These are phyloP conservation scores for Pleurotus citrinopileatus DNA, from an alignment of 768 basidiomycete species.

Conservation along the genomic window DNA sequence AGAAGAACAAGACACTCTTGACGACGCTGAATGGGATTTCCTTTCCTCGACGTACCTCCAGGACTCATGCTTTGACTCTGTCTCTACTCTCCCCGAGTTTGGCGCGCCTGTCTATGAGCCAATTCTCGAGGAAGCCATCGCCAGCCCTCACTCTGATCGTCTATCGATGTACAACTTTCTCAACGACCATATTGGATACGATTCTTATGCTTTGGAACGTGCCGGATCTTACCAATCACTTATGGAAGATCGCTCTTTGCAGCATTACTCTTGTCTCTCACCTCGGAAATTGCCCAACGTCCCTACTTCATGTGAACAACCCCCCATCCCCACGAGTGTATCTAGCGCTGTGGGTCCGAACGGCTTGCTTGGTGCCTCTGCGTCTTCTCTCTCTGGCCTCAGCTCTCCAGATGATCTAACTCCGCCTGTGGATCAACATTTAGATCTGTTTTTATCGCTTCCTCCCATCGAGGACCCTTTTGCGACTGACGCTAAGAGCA, in stretches of 20 bases:
- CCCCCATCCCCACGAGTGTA: background rate
- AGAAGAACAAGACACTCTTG: background rate
- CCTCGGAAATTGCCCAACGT: background rate
- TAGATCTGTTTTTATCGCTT: background rate
- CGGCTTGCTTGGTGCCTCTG: background rate
- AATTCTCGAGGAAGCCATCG: background rate
- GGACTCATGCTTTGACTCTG: background rate
- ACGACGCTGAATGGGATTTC: background rate
- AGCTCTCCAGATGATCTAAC: background rate
- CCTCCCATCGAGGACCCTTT: background rate
- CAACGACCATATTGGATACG: constrained; percentile 44
- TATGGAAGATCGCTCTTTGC: constrained; percentile 45
- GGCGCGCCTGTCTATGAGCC: background rate
- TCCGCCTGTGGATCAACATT: background rate
- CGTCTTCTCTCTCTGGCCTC: background rate
- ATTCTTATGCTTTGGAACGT: constrained; percentile 44
- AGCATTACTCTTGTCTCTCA: constrained; percentile 34
- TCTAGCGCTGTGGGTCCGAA: background rate
- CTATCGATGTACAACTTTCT: constrained; percentile 49
- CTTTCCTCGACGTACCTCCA: background rate
- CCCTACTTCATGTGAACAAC: background rate
- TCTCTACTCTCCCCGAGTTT: background rate
- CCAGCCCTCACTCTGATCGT: constrained; percentile 29
- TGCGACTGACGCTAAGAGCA: background rate
- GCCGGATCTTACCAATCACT: constrained; percentile 49